Evolutionary conservation across 208 protist genomes (phyloP).

Genomic region (Acanthamoeba healyi): DNA sequence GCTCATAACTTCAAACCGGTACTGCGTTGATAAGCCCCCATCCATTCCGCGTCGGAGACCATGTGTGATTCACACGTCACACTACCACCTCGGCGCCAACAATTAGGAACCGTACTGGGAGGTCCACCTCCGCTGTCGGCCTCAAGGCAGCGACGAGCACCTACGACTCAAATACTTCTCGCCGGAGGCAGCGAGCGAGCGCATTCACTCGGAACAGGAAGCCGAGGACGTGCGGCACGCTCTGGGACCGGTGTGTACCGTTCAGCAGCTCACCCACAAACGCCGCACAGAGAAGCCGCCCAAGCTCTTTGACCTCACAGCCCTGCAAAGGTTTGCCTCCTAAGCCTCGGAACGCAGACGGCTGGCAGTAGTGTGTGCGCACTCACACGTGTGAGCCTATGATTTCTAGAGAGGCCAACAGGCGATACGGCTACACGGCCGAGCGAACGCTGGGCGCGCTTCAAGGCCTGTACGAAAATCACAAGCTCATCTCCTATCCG

Average conservation of each 20-base stretch:
- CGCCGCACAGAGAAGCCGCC: constrained; percentile 59
- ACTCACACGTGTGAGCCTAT: too few relatives aligned
- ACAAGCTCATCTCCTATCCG: constrained; percentile 74
- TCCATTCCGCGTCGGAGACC: too few relatives aligned
- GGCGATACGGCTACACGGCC: constrained; percentile 36
- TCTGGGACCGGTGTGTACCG: constrained; percentile 16
- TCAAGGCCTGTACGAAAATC: constrained; percentile 63
- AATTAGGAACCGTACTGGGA: constrained; percentile 66
- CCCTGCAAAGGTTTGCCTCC: constrained; percentile 47
- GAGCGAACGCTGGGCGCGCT: constrained; percentile 59
- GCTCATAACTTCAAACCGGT: constrained; percentile 57
- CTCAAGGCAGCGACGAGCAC: constrained; percentile 1
- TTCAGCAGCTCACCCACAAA: constrained; percentile 60
- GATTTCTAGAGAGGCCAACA: constrained; percentile 68
- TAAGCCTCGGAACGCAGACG: too few relatives aligned
- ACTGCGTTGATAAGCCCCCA: background rate
- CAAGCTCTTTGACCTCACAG: constrained; percentile 68
- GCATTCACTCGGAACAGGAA: constrained; percentile 38
- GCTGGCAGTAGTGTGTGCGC: too few relatives aligned
- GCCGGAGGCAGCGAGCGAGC: constrained; percentile 32
- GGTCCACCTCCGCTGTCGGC: constrained; percentile 4
- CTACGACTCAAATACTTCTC: constrained; percentile 67
- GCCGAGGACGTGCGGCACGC: constrained; percentile 7
- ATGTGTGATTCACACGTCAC: background rate
- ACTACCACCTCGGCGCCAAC: background rate